A percentile compares a stretch with the other conserved stretches of the same genome.
Evolutionary conservation across 1,284 basidiomycete species (phyloP).

Genomic region (Ceraceosorus guamensis): DNA sequence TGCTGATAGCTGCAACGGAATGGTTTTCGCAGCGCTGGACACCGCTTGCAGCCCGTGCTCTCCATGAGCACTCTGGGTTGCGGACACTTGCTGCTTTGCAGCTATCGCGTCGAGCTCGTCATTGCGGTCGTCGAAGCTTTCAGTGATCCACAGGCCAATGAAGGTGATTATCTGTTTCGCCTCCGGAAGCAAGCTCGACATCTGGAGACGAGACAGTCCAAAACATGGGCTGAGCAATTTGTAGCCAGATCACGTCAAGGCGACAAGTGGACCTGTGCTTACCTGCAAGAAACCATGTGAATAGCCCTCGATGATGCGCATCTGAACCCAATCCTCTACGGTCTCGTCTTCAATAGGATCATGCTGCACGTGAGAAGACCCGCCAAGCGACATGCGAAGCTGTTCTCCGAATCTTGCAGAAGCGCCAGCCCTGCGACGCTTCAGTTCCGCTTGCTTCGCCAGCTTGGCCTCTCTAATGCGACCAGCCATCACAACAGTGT

Average conservation of each 20-base stretch:
- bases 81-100: slow-evolving; percentile 3
- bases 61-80: slow-evolving; percentile 11
- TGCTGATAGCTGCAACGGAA: too few species aligned
- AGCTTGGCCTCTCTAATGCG: slow-evolving; percentile 77
- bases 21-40: slow-evolving; percentile 3
- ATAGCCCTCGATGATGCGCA: slow-evolving; percentile 54
- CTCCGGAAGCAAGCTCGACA: slow-evolving; percentile 78
- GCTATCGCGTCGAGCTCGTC: slow-evolving; percentile 3
- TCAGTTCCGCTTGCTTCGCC: slow-evolving; percentile 59
- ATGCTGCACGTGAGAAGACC: slow-evolving; percentile 15
- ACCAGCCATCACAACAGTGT: slow-evolving; percentile 75
- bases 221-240: slow-evolving; percentile 55
- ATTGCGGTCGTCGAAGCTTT: slow-evolving; percentile 58
- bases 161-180: slow-evolving; percentile 74
- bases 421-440: slow-evolving; percentile 41
- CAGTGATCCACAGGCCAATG: slow-evolving; percentile 84
- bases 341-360: slow-evolving; percentile 60
- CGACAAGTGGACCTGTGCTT: slow-evolving; percentile 65
- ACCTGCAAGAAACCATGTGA: slow-evolving; percentile 38
- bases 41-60: not conserved
- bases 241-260: not conserved
- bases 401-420: slow-evolving; percentile 50
- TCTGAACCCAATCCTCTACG: slow-evolving; percentile 90
- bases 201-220: slow-evolving; percentile 55
- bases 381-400: slow-evolving; percentile 54